Base-by-base conservation (phyloP, 805 yeast species). In the Wickerhamomyces queroliae region DNA sequence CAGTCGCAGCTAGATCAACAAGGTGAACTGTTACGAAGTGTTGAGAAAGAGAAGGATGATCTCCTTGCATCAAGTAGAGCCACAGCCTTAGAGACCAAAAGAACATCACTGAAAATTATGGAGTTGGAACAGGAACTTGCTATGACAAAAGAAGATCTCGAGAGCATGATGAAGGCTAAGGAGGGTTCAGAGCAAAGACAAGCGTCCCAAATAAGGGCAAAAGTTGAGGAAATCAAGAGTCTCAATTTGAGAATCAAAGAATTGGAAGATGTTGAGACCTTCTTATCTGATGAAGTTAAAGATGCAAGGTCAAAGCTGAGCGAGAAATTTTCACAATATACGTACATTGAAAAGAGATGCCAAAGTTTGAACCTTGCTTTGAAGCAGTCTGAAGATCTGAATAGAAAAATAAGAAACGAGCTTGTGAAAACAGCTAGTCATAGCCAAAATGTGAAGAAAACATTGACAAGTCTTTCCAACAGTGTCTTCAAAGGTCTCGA, bases 201-300 rank as follows among this genome's bases (percentile, higher is more conserved):
- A n/a, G n/a, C n/a, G n/a, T n/a, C n/a, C n/a, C n/a, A n/a, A n/a
- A n/a, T n/a, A n/a, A n/a, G n/a, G n/a, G n/a, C n/a, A n/a, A 50
- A 47, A 28, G 46, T 44, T 7, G 47, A 44, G 1, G 56, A 46
- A 18, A 48, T 46, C 9, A 38, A 36, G 12, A 32, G 37, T 2
- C 26, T 47, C 32, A 52, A 39, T 21, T 25, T n/a, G 4, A 29
- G 20, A 12, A 27, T 39, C 2, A 25, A 26, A 3, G 36, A 32
- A 3, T 16, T 39, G 2, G 37, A 30, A 16, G 29, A 32, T 5
- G 12, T 9, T 17, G 17, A 36, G 10, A 15, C 7, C 2, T 24
- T 27, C 3, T 2, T 36, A 12, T 18, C 38, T 2, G 22, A 21
- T 5, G 46, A 42, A 8, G 10, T 48, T 1, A 36, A 34, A 22